Evolutionary conservation across 2,329 filamentous ascomycete genomes (phyloP), one percentile per base, ranked within the genome.

Genomic region (Apiospora rasikravindrae): DNA sequence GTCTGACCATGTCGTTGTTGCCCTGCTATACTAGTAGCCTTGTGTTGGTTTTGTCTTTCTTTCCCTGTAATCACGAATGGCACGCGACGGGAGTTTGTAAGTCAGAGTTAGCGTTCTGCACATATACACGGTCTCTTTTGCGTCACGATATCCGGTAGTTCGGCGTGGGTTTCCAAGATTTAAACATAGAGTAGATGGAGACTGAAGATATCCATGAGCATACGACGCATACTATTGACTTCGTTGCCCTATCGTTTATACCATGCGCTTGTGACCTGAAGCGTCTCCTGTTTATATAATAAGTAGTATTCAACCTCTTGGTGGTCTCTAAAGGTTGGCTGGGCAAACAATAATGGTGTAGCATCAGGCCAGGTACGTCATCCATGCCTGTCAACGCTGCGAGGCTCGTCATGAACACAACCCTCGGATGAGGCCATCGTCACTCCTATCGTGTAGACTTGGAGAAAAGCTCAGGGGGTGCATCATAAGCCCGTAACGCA

Each of bases 21-120:
- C 57, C n/a, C 11, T 40, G 57, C 22, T 24, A 64, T 40, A 13
- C 6, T 14, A 24, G 7, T 7, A 40, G 57, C 57, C 29, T 7
- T 6, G 10, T 64, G 33, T 24, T 22, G 13, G 1, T n/a, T 6
- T 64, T 64, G 8, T 11, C 19, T 64, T 13, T 40, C 13, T 40
- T 64, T 37, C 37, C 13, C 1, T 53, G 13, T 4, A n/a, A 22
- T 40, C n/a, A n/a, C 10, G 29, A 64, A 29, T 33, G 57, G 57
- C 57, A 64, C 40, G 19, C 57, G 57, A 64, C 24, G 33, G 57
- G 57, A 40, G 57, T 64, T 64, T 64, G 33, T 13, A 64, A 33
- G 57, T 64, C 29, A 13, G 10, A 13, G 13, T 40, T n/a, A 40
- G 29, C 57, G 57, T 64, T 37, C 40, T 10, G 22, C 33, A 8